phyloP scores from a whole-genome alignment of 2,329 filamentous ascomycete genomes.

The Sporothrix phasma region DNA sequence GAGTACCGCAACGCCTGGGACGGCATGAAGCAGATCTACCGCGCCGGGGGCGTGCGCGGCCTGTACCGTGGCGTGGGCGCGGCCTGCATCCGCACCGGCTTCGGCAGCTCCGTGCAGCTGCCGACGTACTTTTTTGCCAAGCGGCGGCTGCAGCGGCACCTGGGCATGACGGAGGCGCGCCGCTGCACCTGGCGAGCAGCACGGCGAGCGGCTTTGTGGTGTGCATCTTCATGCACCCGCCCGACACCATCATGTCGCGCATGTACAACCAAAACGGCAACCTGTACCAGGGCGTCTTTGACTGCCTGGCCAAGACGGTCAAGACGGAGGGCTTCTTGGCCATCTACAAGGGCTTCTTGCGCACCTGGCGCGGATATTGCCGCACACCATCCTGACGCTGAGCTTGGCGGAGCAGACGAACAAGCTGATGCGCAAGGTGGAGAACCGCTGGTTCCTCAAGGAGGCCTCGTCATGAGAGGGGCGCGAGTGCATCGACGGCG shows the following conservation, averaged over 20 bases:
- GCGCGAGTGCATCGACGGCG: too few species aligned
- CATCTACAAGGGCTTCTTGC: conserved; percentile 96
- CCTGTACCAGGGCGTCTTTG: conserved; percentile 86
- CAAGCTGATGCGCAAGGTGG: conserved; percentile 74
- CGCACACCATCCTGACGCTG: conserved; percentile 89
- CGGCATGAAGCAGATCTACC: conserved; percentile 71
- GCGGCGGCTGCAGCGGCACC: conserved; percentile 66
- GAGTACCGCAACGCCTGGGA: conserved; percentile 78
- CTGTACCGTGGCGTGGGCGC: conserved; percentile 85
- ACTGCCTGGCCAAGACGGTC: conserved; percentile 85
- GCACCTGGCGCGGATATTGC: conserved; percentile 85
- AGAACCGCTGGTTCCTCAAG: conserved; percentile 46
- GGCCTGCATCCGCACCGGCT: conserved; percentile 92
- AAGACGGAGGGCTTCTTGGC: conserved; percentile 84
- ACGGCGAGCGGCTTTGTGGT: conserved; percentile 90
- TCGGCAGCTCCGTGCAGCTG: conserved; percentile 89
- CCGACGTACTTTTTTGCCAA: conserved; percentile 99
- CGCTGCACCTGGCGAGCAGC: conserved; percentile 80
- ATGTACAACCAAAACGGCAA: conserved; percentile 99
- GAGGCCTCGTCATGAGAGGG: conserved; percentile 25
- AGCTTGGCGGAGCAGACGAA: conserved; percentile 95
- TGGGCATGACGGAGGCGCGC: conserved; percentile 82
- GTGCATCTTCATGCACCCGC: conserved; percentile 95
- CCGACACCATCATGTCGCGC: conserved; percentile 97
- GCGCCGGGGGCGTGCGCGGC: conserved; percentile 64